phyloP scores from a whole-genome alignment of 768 basidiomycete genomes.

The Krasilnikovozyma curviuscula region DNA sequence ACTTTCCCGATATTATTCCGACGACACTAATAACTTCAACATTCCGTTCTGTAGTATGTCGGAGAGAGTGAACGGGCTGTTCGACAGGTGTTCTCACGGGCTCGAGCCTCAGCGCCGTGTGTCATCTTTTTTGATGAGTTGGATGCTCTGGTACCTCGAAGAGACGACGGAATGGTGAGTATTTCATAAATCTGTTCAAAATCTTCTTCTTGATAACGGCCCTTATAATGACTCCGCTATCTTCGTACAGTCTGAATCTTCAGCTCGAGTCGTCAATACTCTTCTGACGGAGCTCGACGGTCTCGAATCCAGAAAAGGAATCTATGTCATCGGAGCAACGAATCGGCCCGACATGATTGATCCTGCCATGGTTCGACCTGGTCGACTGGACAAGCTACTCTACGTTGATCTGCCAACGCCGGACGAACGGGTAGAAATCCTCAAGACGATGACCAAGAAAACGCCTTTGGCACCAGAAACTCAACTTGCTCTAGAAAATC shows the following conservation, averaged over 20 bases:
- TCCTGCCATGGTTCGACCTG: constrained; percentile 93
- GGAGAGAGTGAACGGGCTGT: constrained; percentile 94
- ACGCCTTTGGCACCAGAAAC: constrained; percentile 41
- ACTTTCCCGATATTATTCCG: too few relatives aligned
- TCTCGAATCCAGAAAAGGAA: constrained; percentile 61
- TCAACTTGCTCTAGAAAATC: constrained; percentile 25
- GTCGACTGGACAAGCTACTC: constrained; percentile 76
- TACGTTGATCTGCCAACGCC: constrained; percentile 72
- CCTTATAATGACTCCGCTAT: neutral
- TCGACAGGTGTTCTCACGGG: constrained; percentile 80
- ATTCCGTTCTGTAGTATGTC: constrained; percentile 55
- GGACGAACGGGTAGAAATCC: constrained; percentile 60
- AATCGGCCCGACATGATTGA: constrained; percentile 96
- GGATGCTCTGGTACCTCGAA: constrained; percentile 72
- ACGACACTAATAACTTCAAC: too few relatives aligned
- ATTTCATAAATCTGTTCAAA: neutral
- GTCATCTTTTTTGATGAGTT: constrained; percentile 92
- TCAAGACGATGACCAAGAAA: constrained; percentile 48
- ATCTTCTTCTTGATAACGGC: neutral
- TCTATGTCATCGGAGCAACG: constrained; percentile 86
- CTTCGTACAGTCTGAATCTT: constrained; percentile 57
- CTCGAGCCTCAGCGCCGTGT: constrained; percentile 80
- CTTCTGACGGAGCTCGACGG: constrained; percentile 86
- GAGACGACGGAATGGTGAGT: constrained; percentile 71
- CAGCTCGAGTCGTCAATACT: constrained; percentile 81